phyloP scores from a whole-genome alignment of 2,329 filamentous ascomycete species.

The Pestalotiopsis sp. region DNA sequence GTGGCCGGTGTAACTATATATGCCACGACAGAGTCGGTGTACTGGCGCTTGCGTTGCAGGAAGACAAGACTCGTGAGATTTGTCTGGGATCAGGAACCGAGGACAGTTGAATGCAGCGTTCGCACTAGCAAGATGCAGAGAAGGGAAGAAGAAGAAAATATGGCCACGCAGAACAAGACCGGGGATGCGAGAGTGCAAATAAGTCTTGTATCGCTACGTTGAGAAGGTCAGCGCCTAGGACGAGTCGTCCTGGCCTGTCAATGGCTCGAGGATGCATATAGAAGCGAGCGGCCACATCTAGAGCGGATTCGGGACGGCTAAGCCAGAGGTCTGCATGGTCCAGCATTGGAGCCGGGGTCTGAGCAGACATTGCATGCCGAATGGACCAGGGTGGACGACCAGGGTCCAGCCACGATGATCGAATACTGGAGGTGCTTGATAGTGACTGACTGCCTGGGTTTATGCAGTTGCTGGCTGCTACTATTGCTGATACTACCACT shows the following conservation, averaged over 20 bases:
- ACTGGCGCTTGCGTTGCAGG: slow-evolving; percentile 31
- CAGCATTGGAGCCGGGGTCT: slow-evolving; percentile 35
- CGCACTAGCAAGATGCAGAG: slow-evolving; percentile 29
- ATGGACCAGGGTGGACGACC: slow-evolving; percentile 32
- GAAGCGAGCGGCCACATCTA: slow-evolving; percentile 42
- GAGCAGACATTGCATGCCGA: slow-evolving; percentile 38
- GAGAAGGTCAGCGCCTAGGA: slow-evolving; percentile 43
- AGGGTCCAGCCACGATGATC: slow-evolving; percentile 32
- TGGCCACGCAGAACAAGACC: slow-evolving; percentile 23
- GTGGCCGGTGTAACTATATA: slow-evolving; percentile 31
- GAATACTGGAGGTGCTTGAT: slow-evolving; percentile 26
- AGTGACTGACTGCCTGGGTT: slow-evolving; percentile 25
- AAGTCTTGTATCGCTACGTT: slow-evolving; percentile 36
- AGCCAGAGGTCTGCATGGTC: slow-evolving; percentile 37
- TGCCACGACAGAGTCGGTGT: slow-evolving; percentile 25
- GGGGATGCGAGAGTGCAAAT: slow-evolving; percentile 37
- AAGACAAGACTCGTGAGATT: slow-evolving; percentile 25
- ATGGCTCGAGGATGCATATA: slow-evolving; percentile 42
- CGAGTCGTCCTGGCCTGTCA: slow-evolving; percentile 42
- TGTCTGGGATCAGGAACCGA: slow-evolving; percentile 15
- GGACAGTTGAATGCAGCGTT: slow-evolving; percentile 28
- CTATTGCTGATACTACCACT: not conserved
- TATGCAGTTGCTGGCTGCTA: slow-evolving; percentile 32
- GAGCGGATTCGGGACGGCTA: slow-evolving; percentile 48
- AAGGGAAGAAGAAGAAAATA: slow-evolving; percentile 29